Evolutionary conservation across 2,329 filamentous ascomycete species (phyloP).

Genomic region (Pestalotiopsis sp.): DNA sequence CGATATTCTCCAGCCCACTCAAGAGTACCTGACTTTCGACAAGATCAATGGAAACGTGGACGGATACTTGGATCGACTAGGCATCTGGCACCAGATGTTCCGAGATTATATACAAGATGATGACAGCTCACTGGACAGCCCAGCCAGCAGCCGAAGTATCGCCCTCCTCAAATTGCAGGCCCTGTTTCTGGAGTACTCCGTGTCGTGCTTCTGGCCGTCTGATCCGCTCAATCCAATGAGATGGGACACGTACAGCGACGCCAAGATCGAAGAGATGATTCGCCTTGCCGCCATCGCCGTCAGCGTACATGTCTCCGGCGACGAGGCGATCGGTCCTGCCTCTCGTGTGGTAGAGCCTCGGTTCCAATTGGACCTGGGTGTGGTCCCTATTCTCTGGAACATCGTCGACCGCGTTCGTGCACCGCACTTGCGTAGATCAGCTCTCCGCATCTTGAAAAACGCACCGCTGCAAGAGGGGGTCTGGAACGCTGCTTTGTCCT

Average conservation of each 20-base stretch:
- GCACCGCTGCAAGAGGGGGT: not conserved
- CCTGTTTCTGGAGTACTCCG: not conserved
- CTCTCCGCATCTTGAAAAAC: not conserved
- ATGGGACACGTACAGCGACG: not conserved
- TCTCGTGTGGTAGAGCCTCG: not conserved
- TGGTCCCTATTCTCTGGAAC: not conserved
- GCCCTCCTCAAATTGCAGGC: not conserved
- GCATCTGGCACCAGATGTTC: not conserved
- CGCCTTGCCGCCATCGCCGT: not conserved
- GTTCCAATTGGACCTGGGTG: not conserved
- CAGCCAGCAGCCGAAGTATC: not conserved
- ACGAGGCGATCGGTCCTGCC: not conserved
- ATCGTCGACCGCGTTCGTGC: not conserved
- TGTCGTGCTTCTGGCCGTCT: not conserved
- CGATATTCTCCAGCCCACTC: not conserved
- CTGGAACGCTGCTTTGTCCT: not conserved
- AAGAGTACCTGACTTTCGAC: not conserved
- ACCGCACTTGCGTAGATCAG: not conserved
- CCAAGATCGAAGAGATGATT: not conserved
- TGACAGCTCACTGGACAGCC: not conserved
- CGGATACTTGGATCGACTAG: not conserved
- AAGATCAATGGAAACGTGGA: not conserved
- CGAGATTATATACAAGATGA: not conserved
- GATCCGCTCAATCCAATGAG: not conserved
- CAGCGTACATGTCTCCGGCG: not conserved